phyloP scores from a whole-genome alignment of 202 grass and related monocot species.

The Saccharum hybrid region DNA sequence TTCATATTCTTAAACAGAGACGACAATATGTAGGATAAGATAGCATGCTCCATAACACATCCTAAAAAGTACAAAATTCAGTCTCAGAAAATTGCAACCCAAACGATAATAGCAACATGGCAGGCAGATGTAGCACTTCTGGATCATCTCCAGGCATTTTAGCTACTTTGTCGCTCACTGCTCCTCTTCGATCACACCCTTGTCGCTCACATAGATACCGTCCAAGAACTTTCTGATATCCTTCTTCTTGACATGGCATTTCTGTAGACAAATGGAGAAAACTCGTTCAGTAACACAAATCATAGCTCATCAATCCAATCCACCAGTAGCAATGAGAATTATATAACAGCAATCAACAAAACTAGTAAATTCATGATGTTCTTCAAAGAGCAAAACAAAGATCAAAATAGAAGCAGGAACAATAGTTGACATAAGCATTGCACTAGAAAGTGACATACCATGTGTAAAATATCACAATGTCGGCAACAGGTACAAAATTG shows the following conservation, averaged over 20 bases:
- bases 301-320: neutral
- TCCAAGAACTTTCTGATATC: slow-evolving; percentile 89
- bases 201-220: slow-evolving; percentile 79
- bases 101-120: slow-evolving; percentile 15
- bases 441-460: neutral
- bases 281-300: neutral
- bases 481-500: neutral
- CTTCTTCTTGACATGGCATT: slow-evolving; percentile 91
- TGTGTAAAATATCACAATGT: neutral
- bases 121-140: neutral
- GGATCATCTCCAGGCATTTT: neutral
- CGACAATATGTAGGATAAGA: slow-evolving; percentile 29
- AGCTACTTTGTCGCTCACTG: slow-evolving; percentile 36
- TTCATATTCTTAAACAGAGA: neutral
- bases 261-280: slow-evolving; percentile 28
- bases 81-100: slow-evolving; percentile 31
- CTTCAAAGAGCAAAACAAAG: neutral
- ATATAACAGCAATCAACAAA: neutral
- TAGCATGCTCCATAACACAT: slow-evolving; percentile 37
- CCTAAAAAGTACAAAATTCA: slow-evolving; percentile 48
- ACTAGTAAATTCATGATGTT: neutral
- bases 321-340: neutral
- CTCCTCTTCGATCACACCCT: slow-evolving; percentile 58
- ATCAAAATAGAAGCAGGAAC: neutral
- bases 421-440: neutral